Evolutionary conservation across 1,284 basidiomycete species (phyloP).

Genomic region (Grifola frondosa): DNA sequence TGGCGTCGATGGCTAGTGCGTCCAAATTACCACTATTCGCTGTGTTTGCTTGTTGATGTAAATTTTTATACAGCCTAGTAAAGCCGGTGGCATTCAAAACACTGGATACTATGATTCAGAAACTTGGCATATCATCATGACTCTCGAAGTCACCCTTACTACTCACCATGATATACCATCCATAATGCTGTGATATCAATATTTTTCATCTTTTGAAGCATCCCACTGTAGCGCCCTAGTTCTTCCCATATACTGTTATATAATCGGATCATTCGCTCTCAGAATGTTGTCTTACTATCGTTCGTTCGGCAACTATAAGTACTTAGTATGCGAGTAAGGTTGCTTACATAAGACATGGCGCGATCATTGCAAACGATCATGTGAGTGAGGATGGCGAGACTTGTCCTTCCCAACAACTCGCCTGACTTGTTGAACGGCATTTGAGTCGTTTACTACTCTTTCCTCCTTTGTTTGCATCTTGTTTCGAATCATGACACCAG

Average conservation of each 20-base stretch:
- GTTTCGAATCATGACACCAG: slow-evolving; percentile 12
- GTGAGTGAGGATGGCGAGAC: slow-evolving; percentile 21
- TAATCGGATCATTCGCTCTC: no score
- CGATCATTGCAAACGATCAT: slow-evolving; percentile 12
- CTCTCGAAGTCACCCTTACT: background rate
- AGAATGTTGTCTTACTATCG: background rate
- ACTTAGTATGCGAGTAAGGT: no score
- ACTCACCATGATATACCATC: background rate
- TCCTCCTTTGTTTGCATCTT: background rate
- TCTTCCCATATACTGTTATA: slow-evolving; percentile 1
- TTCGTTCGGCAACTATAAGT: no score
- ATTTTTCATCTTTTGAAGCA: background rate
- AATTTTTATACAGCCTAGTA: slow-evolving; percentile 60
- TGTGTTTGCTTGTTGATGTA: slow-evolving; percentile 8
- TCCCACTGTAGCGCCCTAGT: slow-evolving; percentile 9
- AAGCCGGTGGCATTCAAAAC: slow-evolving; percentile 92
- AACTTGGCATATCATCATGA: slow-evolving; percentile 60
- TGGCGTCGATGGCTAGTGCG: slow-evolving; percentile 94
- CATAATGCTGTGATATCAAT: background rate
- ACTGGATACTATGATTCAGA: slow-evolving; percentile 83
- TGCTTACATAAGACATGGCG: no score
- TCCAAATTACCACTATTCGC: slow-evolving; percentile 15
- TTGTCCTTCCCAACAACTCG: slow-evolving; percentile 10
- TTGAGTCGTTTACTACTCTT: slow-evolving; percentile 1
- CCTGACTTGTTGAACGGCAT: slow-evolving; percentile 9